Percentiles rank a stretch among this genome's conserved stretches.
Evolutionary conservation across 257 asterid genomes (phyloP).

Genomic region (Gentiana straminea): DNA sequence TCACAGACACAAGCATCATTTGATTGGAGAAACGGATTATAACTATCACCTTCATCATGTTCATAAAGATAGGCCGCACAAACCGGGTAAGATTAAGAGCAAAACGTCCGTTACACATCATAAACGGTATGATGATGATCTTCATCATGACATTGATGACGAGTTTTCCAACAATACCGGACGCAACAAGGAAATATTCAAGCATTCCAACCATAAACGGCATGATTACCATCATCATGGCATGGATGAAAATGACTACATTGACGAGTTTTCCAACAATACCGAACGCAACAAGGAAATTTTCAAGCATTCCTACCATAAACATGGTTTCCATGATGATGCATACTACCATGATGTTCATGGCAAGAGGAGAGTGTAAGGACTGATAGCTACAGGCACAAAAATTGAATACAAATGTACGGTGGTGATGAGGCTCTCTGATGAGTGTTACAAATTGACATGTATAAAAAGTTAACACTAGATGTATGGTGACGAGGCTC

Average conservation of each 20-base stretch:
- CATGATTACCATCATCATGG: constrained; percentile 27
- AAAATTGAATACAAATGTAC: too few species aligned
- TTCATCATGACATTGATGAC: constrained; percentile 31
- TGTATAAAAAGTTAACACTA: too few species aligned
- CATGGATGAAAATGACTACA: constrained; percentile 11
- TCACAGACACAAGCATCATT: constrained; percentile 19
- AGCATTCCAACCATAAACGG: constrained; percentile 12
- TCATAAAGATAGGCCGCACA: constrained; percentile 45
- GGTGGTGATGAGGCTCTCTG: too few species aligned
- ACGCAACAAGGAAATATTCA: constrained; percentile 13
- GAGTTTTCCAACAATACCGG: constrained; percentile 15
- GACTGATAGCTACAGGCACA: too few species aligned
- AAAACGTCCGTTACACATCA: constrained; percentile 18
- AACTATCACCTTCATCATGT: constrained; percentile 62
- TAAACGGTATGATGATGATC: constrained; percentile 26
- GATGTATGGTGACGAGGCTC: too few species aligned
- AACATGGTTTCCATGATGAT: constrained; percentile 11
- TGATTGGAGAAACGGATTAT: constrained; percentile 38
- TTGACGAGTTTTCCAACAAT: constrained; percentile 17
- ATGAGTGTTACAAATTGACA: too few species aligned
- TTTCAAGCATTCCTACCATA: constrained; percentile 18
- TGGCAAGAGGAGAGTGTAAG: constrained; percentile 11
- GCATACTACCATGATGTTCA: constrained; percentile 6
- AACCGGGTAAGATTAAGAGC: constrained; percentile 40
- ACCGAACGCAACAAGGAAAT: constrained; percentile 9